Evolutionary conservation across 2,329 filamentous ascomycete species (phyloP), one percentile per base, ranked within the genome.

Genomic region (Claviceps digitariae): DNA sequence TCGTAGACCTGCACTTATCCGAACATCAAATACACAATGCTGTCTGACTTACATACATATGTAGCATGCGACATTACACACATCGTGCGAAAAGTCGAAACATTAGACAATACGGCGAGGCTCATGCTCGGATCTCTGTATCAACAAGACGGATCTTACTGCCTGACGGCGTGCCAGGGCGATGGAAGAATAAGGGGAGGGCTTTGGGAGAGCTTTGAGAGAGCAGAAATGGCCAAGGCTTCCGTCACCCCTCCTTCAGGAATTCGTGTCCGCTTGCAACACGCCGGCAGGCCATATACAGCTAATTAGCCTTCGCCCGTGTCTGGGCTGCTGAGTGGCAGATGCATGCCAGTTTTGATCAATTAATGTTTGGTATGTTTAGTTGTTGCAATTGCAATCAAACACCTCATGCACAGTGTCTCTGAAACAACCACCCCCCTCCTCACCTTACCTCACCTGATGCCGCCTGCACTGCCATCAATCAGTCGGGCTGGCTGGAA

Each of bases 191-290:
- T 15, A 9, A 21, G 27, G 29, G 25, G 15, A 20, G 29, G 43
- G 25, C n/a, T 21, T 23, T 43, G 27, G 17, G 41, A 29, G 51
- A n/a, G 45, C 27, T 21, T 23, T 43, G 27, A 10, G 41, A 29
- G 51, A 13, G 27, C 10, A 25, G 21, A 40, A 38, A 44, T 43
- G 27, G 27, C 34, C 34, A 20, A 17, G 29, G 46, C 54, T 27
- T 56, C 54, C 54, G 31, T 56, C 54, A 56, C 52, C 47, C 25
- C 57, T 55, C 20, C 57, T 57, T 56, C n/a, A 55, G 59, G 59
- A 54, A 61, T n/a, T 53, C 56, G 57, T 48, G 56, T 57, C 59
- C 58, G 58, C 50, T 55, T 51, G 52, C 55, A 47, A 57, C 47
- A 52, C 45, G 40, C 45, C 52, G 34, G 45, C 48, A 10, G 5